phyloP scores from a whole-genome alignment of 495 filamentous ascomycete genomes.

The Podospora sp. region DNA sequence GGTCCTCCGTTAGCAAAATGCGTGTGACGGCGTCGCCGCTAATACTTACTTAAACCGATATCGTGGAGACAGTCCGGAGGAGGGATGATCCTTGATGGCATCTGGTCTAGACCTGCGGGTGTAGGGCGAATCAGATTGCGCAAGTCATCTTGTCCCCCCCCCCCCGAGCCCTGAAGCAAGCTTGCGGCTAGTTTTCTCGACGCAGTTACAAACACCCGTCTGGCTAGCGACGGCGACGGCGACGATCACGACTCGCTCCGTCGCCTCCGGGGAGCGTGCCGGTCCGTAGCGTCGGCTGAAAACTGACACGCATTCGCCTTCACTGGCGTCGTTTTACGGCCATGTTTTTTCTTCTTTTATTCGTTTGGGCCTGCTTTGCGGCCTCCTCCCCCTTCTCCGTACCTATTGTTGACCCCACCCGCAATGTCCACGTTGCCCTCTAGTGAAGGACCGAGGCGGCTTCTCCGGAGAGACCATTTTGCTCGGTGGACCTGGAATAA shows the following conservation, averaged over 20 bases:
- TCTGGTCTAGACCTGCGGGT: neutral
- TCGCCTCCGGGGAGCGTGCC: slow-evolving; percentile 12
- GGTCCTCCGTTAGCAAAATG: neutral
- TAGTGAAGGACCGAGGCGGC: neutral
- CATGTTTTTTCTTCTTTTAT: neutral
- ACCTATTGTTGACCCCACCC: neutral
- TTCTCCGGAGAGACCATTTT: neutral
- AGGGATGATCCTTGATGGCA: neutral
- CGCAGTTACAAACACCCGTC: neutral
- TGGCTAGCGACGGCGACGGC: neutral
- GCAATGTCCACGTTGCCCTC: neutral
- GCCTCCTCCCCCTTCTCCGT: neutral
- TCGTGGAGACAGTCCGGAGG: neutral
- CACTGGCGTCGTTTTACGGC: neutral
- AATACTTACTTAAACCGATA: neutral
- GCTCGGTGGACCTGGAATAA: neutral
- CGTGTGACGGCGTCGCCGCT: no score
- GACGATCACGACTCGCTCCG: neutral
- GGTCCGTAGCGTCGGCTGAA: slow-evolving; percentile 8
- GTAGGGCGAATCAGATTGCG: neutral
- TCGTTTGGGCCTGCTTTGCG: neutral
- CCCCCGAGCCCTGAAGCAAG: neutral
- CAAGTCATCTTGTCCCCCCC: neutral
- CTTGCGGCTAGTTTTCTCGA: neutral
- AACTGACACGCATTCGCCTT: neutral